These are phyloP conservation scores for Acorus gramineus DNA, from an alignment of 106 monocot genomes.

Conservation along the genomic window DNA sequence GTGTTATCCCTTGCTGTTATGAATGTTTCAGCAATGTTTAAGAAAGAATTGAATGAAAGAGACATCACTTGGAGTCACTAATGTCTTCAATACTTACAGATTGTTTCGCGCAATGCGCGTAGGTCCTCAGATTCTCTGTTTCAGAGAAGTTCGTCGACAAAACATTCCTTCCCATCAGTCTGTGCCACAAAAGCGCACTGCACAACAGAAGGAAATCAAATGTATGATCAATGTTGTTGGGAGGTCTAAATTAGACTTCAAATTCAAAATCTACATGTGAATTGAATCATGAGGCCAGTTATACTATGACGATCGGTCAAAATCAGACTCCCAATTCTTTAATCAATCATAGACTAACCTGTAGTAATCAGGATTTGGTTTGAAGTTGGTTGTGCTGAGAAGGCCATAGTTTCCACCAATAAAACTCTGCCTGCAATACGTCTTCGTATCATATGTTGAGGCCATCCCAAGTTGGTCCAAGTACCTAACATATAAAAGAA, in stretches of 20 bases:
- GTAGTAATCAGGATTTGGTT: slow-evolving; percentile 89
- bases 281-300: not conserved
- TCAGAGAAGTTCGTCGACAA: slow-evolving; percentile 56
- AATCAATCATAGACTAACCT: slow-evolving; percentile 29
- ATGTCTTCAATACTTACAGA: slow-evolving; percentile 38
- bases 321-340: not conserved
- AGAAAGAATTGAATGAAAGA: not conserved
- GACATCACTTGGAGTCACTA: not conserved
- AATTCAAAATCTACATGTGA: not conserved
- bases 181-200: slow-evolving; percentile 95
- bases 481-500: slow-evolving; percentile 27
- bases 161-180: slow-evolving; percentile 67
- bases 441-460: slow-evolving; percentile 67
- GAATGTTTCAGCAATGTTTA: not conserved
- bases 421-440: slow-evolving; percentile 72
- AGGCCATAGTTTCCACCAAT: slow-evolving; percentile 87
- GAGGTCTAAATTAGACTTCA: not conserved
- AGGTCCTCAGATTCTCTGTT: slow-evolving; percentile 57
- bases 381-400: slow-evolving; percentile 52
- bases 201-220: not conserved
- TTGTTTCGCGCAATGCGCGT: slow-evolving; percentile 72
- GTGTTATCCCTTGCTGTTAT: slow-evolving; percentile 72
- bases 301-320: not conserved
- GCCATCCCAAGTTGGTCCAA: slow-evolving; percentile 87
- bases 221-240: not conserved